phyloP scores from a whole-genome alignment of 2,329 filamentous ascomycete genomes.

The Colletotrichum sp. region DNA sequence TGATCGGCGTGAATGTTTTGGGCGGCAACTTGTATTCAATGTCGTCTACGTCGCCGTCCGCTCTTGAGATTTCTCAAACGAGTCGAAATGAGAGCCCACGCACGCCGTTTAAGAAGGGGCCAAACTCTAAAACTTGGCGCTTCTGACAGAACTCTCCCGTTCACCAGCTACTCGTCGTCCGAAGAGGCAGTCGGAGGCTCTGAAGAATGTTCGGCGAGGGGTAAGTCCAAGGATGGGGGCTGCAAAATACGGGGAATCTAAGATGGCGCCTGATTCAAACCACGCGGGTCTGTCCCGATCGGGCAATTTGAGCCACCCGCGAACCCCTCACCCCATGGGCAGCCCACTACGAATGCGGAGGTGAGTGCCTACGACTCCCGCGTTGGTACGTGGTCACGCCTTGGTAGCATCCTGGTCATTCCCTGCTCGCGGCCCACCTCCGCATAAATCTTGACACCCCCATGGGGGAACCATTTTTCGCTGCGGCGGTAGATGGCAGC shows the following conservation, averaged over 20 bases:
- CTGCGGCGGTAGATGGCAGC: not conserved
- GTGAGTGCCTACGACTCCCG: not conserved
- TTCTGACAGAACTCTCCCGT: not conserved
- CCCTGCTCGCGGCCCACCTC: not conserved
- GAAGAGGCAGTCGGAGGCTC: not conserved
- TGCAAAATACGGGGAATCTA: not conserved
- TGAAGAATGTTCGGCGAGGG: not conserved
- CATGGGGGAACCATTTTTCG: not conserved
- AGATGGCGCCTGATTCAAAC: not conserved
- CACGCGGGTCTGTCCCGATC: not conserved
- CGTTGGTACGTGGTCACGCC: not conserved
- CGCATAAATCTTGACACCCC: constrained; percentile 2
- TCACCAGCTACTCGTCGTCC: not conserved
- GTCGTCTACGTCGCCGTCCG: not conserved
- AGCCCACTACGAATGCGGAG: not conserved
- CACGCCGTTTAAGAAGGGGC: not conserved
- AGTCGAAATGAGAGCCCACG: not conserved
- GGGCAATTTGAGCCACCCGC: constrained; percentile 2
- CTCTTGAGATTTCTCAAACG: not conserved
- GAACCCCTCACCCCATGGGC: not conserved
- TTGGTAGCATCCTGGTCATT: not conserved
- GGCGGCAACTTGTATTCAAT: not conserved
- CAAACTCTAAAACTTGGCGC: not conserved
- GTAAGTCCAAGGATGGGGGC: not conserved
- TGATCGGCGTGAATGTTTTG: not conserved